Conservation (phyloP, 129 eudicot species). For the Deinandra increscens region DNA sequence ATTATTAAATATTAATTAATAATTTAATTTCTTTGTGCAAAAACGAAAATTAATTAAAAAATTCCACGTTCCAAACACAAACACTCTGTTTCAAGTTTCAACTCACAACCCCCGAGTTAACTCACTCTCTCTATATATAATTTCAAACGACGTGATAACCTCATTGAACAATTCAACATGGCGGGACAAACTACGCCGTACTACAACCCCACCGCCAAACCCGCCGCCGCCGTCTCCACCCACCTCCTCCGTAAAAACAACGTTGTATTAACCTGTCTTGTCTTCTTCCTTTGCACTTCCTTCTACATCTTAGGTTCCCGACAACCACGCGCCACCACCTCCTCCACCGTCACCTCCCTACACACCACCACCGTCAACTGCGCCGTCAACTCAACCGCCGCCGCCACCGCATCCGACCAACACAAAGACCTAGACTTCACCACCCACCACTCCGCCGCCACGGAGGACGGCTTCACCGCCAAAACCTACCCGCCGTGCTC, state of each 20-base stretch:
- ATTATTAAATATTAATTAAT: neutral
- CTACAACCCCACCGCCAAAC: slow-evolving; percentile 64
- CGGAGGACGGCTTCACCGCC: neutral
- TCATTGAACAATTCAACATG: slow-evolving; percentile 30
- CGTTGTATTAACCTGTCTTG: slow-evolving; percentile 28
- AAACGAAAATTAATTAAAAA: neutral
- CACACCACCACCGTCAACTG: slow-evolving; percentile 22
- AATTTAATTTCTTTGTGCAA: neutral
- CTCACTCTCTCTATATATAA: slow-evolving; percentile 17
- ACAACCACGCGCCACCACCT: slow-evolving; percentile 37
- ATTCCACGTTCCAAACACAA: neutral
- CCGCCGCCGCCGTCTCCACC: slow-evolving; percentile 23
- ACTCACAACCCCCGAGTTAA: slow-evolving; percentile 27
- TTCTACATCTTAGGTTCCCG: slow-evolving; percentile 67
- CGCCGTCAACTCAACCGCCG: neutral
- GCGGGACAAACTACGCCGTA: slow-evolving; percentile 53
- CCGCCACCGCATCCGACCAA: slow-evolving; percentile 6
- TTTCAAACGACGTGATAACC: neutral
- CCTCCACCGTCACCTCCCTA: slow-evolving; percentile 29
- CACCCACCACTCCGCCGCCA: slow-evolving; percentile 62
- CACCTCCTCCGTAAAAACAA: slow-evolving; percentile 36
- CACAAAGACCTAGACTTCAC: slow-evolving; percentile 55
- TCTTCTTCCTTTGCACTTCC: slow-evolving; percentile 58
- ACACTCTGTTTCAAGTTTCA: slow-evolving; percentile 6
- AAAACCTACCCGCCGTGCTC: slow-evolving; percentile 60